These are phyloP conservation scores for Eucalyptus microcorys DNA, from an alignment of 345 rosid species.

Conservation along the genomic window DNA sequence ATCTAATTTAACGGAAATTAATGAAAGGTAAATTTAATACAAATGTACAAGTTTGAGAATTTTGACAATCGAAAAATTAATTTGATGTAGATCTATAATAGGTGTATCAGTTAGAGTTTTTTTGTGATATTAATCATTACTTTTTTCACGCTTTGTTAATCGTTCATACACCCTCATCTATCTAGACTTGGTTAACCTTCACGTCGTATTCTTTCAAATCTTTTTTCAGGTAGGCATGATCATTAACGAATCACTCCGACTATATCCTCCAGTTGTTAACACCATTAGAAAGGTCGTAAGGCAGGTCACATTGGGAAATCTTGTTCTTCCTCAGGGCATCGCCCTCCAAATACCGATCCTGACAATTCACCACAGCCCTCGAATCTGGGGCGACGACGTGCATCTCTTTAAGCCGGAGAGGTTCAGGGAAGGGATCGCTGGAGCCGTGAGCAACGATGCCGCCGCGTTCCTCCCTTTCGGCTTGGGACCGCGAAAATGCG, in stretches of 20 bases:
- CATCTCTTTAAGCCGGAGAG: constrained; percentile 29
- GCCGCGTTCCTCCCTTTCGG: constrained; percentile 24
- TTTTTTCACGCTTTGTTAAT: not conserved
- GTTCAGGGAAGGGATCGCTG: constrained; percentile 22
- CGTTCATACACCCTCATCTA: not conserved
- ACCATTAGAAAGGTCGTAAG: not conserved
- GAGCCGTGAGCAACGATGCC: constrained; percentile 20
- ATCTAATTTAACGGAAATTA: accelerated
- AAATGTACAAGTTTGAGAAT: too few relatives aligned
- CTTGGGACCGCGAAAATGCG: constrained; percentile 23
- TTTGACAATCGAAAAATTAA: accelerated
- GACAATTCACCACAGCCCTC: constrained; percentile 14
- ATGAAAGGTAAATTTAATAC: accelerated
- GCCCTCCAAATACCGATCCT: not conserved
- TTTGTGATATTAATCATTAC: too few relatives aligned
- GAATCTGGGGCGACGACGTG: constrained; percentile 34
- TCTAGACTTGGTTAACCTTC: not conserved
- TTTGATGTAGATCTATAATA: accelerated
- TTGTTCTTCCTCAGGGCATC: constrained; percentile 5
- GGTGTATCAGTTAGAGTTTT: accelerated
- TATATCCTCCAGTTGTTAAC: constrained; percentile 11
- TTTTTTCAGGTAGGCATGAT: constrained; percentile 9
- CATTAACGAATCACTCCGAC: constrained; percentile 10
- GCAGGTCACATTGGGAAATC: constrained; percentile 11
- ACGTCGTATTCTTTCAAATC: not conserved